phyloP scores from a whole-genome alignment of 257 asterid species.

The Henckelia pumila region DNA sequence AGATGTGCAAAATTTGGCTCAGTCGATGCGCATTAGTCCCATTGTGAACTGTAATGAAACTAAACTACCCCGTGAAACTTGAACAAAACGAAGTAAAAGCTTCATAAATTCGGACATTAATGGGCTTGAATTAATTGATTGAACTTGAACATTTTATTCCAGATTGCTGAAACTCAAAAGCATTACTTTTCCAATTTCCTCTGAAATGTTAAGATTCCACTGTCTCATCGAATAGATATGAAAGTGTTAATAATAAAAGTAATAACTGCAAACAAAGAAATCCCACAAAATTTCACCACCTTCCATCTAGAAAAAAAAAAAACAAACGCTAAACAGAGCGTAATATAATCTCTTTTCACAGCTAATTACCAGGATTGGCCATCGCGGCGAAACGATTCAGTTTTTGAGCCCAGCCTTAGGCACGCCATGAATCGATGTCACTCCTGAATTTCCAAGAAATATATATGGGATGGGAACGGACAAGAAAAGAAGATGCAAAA shows the following conservation, averaged over 20 bases:
- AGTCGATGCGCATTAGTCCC: too few species aligned
- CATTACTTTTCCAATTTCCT: too few species aligned
- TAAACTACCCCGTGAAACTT: not conserved
- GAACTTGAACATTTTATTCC: too few species aligned
- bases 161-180: not conserved
- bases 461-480: not conserved
- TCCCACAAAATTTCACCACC: not conserved
- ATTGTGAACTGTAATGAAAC: not conserved
- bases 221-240: too few species aligned
- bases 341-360: not conserved
- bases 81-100: not conserved
- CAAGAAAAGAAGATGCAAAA: not conserved
- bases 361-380: slow-evolving; percentile 73
- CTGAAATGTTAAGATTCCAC: too few species aligned
- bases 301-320: not conserved
- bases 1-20: too few species aligned
- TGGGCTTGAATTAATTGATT: too few species aligned
- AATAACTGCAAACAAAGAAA: too few species aligned
- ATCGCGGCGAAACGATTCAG: slow-evolving; percentile 74
- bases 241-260: too few species aligned
- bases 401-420: slow-evolving; percentile 77
- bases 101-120: not conserved
- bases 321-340: not conserved
- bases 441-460: not conserved
- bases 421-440: slow-evolving; percentile 48